A percentile compares a stretch with the other conserved stretches of the same genome.
phyloP scores from a whole-genome alignment of 2,329 filamentous ascomycete species.

The Penicillium sp. region DNA sequence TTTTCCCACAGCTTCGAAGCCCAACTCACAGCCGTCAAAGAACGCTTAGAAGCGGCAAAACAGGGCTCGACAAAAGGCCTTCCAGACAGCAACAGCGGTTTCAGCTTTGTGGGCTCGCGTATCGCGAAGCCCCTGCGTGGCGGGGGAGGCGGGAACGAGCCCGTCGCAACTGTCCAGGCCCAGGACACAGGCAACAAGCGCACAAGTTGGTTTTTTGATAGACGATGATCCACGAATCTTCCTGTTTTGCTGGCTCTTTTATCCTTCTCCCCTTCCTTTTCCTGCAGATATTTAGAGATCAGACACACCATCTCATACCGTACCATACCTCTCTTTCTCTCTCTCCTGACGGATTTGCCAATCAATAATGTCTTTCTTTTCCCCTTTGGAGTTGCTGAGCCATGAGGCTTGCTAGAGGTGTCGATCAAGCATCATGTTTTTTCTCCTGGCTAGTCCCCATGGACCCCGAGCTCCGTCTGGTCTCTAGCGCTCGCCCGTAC shows the following conservation, averaged over 20 bases:
- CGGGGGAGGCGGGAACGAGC: slow-evolving; percentile 41
- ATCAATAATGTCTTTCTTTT: slow-evolving; percentile 1
- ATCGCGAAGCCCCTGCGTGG: slow-evolving; percentile 70
- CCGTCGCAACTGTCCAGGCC: slow-evolving; percentile 62
- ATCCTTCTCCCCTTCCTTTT: slow-evolving; percentile 20
- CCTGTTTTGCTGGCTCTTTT: slow-evolving; percentile 33
- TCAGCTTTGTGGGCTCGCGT: slow-evolving; percentile 69
- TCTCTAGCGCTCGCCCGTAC: neutral
- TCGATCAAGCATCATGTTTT: neutral
- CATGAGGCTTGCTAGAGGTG: neutral
- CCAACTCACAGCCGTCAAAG: slow-evolving; percentile 95
- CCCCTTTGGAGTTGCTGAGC: neutral
- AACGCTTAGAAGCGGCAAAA: slow-evolving; percentile 94
- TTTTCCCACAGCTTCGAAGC: slow-evolving; percentile 78
- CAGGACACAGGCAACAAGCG: slow-evolving; percentile 74
- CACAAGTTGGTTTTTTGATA: slow-evolving; percentile 60
- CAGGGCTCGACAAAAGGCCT: slow-evolving; percentile 86
- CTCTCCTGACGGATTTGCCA: slow-evolving; percentile 2
- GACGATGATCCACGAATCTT: slow-evolving; percentile 42
- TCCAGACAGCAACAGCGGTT: slow-evolving; percentile 68
- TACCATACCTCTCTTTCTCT: neutral
- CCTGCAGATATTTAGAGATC: slow-evolving; percentile 28
- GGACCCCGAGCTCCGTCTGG: too few relatives aligned
- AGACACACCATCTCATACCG: neutral
- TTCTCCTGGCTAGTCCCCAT: neutral